A percentile compares a stretch with the other conserved stretches of the same genome.
Evolutionary conservation across 345 rosid genomes (phyloP).

Genomic region (Sisymbrium irio): DNA sequence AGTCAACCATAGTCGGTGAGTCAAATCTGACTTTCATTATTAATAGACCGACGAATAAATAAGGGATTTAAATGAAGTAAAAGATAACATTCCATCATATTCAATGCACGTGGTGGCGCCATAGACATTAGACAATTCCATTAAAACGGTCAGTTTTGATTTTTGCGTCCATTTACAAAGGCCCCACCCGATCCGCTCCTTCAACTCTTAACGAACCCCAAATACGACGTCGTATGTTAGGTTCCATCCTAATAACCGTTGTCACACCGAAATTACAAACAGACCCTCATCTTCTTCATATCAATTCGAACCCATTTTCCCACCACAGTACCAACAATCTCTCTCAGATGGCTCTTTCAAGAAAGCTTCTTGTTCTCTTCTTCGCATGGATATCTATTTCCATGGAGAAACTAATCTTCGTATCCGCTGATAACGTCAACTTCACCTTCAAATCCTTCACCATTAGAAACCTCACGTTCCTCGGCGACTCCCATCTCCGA

Average conservation of each 20-base stretch:
- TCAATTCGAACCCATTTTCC: slow-evolving; percentile 53
- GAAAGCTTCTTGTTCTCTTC: slow-evolving; percentile 48
- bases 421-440: slow-evolving; percentile 34
- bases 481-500: slow-evolving; percentile 83
- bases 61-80: slow-evolving; percentile 14
- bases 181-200: slow-evolving; percentile 37
- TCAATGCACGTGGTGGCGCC: slow-evolving; percentile 32
- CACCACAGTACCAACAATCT: slow-evolving; percentile 28
- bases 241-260: slow-evolving; percentile 36
- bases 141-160: slow-evolving; percentile 37
- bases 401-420: slow-evolving; percentile 16
- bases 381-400: slow-evolving; percentile 34
- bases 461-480: slow-evolving; percentile 80
- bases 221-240: not conserved
- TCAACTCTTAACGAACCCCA: not conserved
- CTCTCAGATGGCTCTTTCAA: slow-evolving; percentile 36
- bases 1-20: slow-evolving; percentile 20
- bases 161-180: slow-evolving; percentile 19
- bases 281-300: slow-evolving; percentile 35
- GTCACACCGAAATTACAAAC: not conserved
- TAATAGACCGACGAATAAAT: not conserved
- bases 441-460: slow-evolving; percentile 60
- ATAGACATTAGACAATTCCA: slow-evolving; percentile 2
- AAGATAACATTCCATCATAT: not conserved
- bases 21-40: slow-evolving; percentile 6